Evolutionary conservation across 1,139 yeast species (phyloP).

Genomic region (Protomyces inouyei): DNA sequence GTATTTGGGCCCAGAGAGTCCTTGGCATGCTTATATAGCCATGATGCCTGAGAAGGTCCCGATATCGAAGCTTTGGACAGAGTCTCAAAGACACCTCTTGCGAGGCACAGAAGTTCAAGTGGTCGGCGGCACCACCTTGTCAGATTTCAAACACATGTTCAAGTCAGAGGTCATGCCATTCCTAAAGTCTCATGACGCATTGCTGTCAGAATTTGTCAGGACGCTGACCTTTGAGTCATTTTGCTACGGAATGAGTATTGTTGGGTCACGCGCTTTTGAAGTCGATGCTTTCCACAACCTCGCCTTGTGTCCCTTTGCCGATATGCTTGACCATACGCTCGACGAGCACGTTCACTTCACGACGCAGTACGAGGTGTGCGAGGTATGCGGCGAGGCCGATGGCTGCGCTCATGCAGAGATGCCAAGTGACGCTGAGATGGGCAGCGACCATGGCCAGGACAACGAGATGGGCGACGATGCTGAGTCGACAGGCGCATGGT

Average conservation of each 20-base stretch:
- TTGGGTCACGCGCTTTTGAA: constrained; percentile 74
- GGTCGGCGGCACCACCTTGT: constrained; percentile 56
- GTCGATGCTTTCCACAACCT: constrained; percentile 70
- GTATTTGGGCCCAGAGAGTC: constrained; percentile 53
- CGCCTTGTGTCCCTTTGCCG: constrained; percentile 86
- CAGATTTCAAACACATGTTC: constrained; percentile 48
- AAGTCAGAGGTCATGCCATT: constrained; percentile 43
- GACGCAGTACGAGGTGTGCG: constrained; percentile 66
- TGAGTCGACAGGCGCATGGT: neutral
- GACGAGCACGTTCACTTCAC: constrained; percentile 65
- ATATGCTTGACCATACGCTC: constrained; percentile 71
- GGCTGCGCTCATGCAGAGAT: constrained; percentile 52
- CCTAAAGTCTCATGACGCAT: constrained; percentile 34
- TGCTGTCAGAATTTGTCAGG: constrained; percentile 31
- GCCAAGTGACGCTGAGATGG: constrained; percentile 36
- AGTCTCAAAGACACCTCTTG: constrained; percentile 47
- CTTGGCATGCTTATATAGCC: constrained; percentile 67
- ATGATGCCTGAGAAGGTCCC: constrained; percentile 48
- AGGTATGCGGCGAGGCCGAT: constrained; percentile 58
- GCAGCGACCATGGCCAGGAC: constrained; percentile 34
- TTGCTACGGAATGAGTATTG: constrained; percentile 40
- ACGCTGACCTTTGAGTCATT: constrained; percentile 35
- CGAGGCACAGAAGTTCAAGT: constrained; percentile 64
- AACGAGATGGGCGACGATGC: constrained; percentile 22
- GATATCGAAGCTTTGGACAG: constrained; percentile 65